Evolutionary conservation across 2,329 filamentous ascomycete genomes (phyloP).

Genomic region (Aspergillus flavus): DNA sequence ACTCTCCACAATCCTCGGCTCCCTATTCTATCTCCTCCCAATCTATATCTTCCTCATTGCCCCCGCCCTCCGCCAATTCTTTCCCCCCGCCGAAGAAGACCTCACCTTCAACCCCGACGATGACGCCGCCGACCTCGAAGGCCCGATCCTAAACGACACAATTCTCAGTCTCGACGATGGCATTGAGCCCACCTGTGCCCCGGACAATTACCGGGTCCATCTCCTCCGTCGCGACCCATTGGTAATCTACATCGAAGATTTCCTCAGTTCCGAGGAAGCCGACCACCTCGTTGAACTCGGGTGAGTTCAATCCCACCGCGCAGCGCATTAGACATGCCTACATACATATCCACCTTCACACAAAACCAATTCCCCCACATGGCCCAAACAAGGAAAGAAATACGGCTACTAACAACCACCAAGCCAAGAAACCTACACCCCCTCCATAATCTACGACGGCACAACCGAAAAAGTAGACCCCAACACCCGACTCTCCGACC

Average conservation of each 20-base stretch:
- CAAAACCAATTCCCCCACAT: too few species aligned
- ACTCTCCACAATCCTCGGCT: conserved; percentile 35
- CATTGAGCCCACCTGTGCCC: conserved; percentile 28
- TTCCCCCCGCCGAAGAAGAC: conserved; percentile 19
- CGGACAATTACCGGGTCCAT: conserved; percentile 42
- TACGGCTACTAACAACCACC: neutral
- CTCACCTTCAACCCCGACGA: conserved; percentile 22
- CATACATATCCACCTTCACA: neutral
- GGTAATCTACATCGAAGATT: conserved; percentile 61
- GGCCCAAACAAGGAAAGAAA: neutral
- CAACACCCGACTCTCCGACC: conserved; percentile 56
- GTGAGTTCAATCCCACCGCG: conserved; percentile 33
- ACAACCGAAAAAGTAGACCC: conserved; percentile 51
- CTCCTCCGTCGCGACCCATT: conserved; percentile 57
- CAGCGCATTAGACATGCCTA: neutral
- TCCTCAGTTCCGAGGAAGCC: conserved; percentile 53
- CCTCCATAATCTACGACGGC: conserved; percentile 58
- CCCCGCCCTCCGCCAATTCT: conserved; percentile 33
- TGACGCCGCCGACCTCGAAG: conserved; percentile 1
- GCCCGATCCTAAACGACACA: conserved; percentile 28
- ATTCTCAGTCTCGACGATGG: conserved; percentile 41
- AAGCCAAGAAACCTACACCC: conserved; percentile 49
- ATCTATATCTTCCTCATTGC: conserved; percentile 40
- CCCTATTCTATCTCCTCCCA: conserved; percentile 40
- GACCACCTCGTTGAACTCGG: conserved; percentile 56